phyloP scores from a whole-genome alignment of 805 yeast species.

The Wickerhamomyces silvicola region DNA sequence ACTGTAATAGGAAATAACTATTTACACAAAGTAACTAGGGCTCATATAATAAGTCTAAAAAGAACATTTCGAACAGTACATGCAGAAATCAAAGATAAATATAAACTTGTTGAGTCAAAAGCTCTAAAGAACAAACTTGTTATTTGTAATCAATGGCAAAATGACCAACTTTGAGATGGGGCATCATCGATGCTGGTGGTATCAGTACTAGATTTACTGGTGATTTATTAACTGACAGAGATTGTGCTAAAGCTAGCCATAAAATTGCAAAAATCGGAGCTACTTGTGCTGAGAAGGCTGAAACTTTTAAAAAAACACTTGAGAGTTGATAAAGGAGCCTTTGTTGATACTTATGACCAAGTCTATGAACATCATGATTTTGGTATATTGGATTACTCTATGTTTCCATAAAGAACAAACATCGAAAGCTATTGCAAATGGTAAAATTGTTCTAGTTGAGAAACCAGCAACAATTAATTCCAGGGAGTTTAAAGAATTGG shows the following conservation, averaged over 20 bases:
- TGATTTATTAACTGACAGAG: background rate
- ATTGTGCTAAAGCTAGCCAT: background rate
- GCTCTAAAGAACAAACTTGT: no score
- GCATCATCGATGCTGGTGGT: background rate
- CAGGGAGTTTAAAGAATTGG: slow-evolving; percentile 35
- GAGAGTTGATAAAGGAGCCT: background rate
- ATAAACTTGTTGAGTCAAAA: no score
- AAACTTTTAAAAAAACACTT: background rate
- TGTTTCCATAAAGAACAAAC: slow-evolving; percentile 41
- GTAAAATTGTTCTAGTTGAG: slow-evolving; percentile 47
- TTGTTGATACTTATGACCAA: slow-evolving; percentile 31
- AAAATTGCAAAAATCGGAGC: background rate
- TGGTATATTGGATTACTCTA: slow-evolving; percentile 51
- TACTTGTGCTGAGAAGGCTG: background rate
- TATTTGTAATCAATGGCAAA: no score
- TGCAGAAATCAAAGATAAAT: no score
- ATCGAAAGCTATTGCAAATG: slow-evolving; percentile 34
- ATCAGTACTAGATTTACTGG: background rate
- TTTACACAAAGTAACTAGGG: no score
- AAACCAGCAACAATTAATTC: slow-evolving; percentile 47
- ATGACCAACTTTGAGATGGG: background rate
- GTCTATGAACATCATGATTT: slow-evolving; percentile 35
- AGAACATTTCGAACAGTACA: no score
- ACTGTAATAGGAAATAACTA: no score
- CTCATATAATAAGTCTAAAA: no score